Evolutionary conservation across 148 eudicot species (phyloP).

Genomic region (Chenopodium suecicum): DNA sequence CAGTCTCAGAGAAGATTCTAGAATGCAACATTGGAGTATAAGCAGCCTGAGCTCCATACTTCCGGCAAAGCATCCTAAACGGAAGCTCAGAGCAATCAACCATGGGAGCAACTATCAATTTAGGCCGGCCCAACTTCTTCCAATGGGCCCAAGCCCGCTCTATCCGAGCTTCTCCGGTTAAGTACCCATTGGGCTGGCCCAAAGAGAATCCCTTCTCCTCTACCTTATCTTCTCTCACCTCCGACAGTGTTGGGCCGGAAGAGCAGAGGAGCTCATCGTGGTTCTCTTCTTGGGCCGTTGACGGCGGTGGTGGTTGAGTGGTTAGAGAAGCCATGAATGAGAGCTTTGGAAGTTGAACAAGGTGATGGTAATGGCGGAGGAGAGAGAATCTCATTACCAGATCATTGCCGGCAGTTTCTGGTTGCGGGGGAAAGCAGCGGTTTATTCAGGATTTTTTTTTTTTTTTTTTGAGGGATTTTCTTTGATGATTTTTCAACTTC

Average conservation of each 20-base stretch:
- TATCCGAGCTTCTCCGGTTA: constrained; percentile 61
- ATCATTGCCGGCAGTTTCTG: constrained; percentile 36
- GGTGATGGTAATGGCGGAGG: constrained; percentile 17
- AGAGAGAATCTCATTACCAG: constrained; percentile 35
- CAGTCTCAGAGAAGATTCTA: constrained; percentile 68
- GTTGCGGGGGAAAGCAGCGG: not conserved
- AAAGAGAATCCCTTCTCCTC: constrained; percentile 2
- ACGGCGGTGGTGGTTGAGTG: constrained; percentile 12
- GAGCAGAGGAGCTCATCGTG: constrained; percentile 40
- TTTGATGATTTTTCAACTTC: too few relatives aligned
- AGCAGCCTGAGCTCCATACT: constrained; percentile 88
- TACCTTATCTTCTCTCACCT: not conserved
- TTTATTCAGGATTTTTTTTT: not conserved
- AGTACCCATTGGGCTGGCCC: constrained; percentile 43
- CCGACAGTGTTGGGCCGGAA: constrained; percentile 1
- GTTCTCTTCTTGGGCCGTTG: constrained; percentile 1
- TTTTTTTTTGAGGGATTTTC: not conserved
- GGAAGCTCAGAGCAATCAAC: constrained; percentile 97
- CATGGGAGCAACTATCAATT: constrained; percentile 86
- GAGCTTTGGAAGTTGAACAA: constrained; percentile 4
- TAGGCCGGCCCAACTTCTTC: constrained; percentile 76
- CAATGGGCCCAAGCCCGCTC: constrained; percentile 89
- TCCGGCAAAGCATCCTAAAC: constrained; percentile 81
- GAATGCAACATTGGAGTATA: constrained; percentile 96
- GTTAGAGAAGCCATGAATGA: constrained; percentile 27